Percentiles rank a stretch among this genome's conserved stretches.
Evolutionary conservation across 2,329 filamentous ascomycete species (phyloP).

Genomic region (Fonsecaea nubica): DNA sequence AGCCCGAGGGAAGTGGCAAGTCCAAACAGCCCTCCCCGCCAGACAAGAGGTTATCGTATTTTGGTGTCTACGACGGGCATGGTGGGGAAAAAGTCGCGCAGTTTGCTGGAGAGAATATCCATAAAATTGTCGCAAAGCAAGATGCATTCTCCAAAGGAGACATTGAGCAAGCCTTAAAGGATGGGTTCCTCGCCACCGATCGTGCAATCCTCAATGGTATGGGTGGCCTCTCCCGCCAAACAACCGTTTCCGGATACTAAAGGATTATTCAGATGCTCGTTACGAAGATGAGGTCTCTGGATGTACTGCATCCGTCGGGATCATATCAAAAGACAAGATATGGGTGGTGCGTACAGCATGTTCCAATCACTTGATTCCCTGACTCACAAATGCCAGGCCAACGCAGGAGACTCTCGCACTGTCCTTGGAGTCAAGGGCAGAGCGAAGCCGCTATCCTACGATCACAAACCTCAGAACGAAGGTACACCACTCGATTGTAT

Average conservation of each 20-base stretch:
- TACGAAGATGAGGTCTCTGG: slow-evolving; percentile 98
- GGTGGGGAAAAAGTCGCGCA: slow-evolving; percentile 95
- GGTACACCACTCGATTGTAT: slow-evolving; percentile 58
- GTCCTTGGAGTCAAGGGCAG: slow-evolving; percentile 96
- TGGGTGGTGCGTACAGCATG: slow-evolving; percentile 73
- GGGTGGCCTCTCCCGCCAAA: slow-evolving; percentile 14
- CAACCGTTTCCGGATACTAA: slow-evolving; percentile 31
- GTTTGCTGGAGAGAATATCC: slow-evolving; percentile 89
- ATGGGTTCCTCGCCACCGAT: slow-evolving; percentile 95
- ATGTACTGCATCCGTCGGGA: slow-evolving; percentile 90
- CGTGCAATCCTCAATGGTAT: slow-evolving; percentile 93
- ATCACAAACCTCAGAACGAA: slow-evolving; percentile 99
- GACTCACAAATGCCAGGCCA: slow-evolving; percentile 69
- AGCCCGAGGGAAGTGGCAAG: slow-evolving; percentile 62
- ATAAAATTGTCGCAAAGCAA: slow-evolving; percentile 93
- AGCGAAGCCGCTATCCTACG: slow-evolving; percentile 97
- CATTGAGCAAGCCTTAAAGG: slow-evolving; percentile 94
- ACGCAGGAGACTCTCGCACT: slow-evolving; percentile 93
- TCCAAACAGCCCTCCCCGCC: slow-evolving; percentile 67
- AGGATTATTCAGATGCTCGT: slow-evolving; percentile 73
- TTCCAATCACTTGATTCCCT: slow-evolving; percentile 9
- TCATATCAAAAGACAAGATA: slow-evolving; percentile 90
- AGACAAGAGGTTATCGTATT: slow-evolving; percentile 83
- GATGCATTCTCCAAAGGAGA: slow-evolving; percentile 89
- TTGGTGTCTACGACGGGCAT: slow-evolving; percentile 97